These are phyloP conservation scores for Fraxinus paxiana DNA, from an alignment of 305 asterid genomes.

Conservation along the genomic window DNA sequence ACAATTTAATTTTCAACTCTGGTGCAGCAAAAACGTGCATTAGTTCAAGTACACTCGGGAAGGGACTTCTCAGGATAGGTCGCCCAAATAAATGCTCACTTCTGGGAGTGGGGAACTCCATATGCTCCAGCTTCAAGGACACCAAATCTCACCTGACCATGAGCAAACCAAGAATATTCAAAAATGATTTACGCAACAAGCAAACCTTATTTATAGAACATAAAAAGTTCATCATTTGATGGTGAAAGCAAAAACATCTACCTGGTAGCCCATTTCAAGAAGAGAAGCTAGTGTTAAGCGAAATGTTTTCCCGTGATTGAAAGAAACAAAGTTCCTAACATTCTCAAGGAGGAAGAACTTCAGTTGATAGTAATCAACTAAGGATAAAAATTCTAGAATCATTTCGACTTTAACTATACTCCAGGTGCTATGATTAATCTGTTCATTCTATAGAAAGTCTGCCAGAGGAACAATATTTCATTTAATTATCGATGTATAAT, in stretches of 20 bases:
- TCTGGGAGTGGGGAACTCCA: constrained; percentile 93
- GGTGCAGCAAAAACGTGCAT: constrained; percentile 92
- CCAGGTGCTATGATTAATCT: constrained; percentile 63
- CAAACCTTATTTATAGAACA: background rate
- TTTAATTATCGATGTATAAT: background rate
- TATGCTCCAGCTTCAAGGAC: constrained; percentile 95
- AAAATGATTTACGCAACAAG: background rate
- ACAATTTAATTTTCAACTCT: constrained; percentile 60
- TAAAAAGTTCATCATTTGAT: background rate
- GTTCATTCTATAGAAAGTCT: constrained; percentile 72
- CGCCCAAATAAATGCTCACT: constrained; percentile 96
- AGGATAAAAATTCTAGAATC: constrained; percentile 61
- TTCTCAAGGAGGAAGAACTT: constrained; percentile 68
- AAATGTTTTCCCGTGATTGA: constrained; percentile 66
- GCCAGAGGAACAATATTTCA: constrained; percentile 15
- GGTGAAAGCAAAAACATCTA: constrained; percentile 17
- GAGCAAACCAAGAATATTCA: constrained; percentile 1
- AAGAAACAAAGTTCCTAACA: constrained; percentile 60
- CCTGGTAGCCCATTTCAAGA: constrained; percentile 77
- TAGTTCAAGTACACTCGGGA: constrained; percentile 97
- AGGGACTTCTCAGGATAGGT: constrained; percentile 85
- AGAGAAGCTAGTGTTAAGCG: constrained; percentile 61
- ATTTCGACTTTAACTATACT: constrained; percentile 69
- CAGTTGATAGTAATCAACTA: constrained; percentile 62
- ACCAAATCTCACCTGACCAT: constrained; percentile 70